Conservation (phyloP, 257 asterid species). For the Solanum ahanhuiri region DNA sequence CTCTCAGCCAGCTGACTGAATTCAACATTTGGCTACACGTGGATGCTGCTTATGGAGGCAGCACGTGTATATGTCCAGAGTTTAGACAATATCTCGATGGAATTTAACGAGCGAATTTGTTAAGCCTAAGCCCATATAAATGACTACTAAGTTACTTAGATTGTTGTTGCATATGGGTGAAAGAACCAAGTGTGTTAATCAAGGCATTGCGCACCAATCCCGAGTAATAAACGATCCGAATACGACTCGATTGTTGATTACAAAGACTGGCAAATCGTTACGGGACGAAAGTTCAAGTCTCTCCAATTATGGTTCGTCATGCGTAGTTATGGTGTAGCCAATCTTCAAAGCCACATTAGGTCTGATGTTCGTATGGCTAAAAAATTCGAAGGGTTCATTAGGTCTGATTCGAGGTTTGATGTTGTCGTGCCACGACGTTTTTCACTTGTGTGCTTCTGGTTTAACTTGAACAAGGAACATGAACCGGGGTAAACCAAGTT, state of each 20-base stretch:
- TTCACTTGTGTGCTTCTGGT: too few species aligned
- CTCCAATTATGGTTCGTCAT: too few species aligned
- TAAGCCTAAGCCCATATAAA: slow-evolving; percentile 20
- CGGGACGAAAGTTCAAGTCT: too few species aligned
- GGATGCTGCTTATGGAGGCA: slow-evolving; percentile 16
- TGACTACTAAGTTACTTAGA: slow-evolving; percentile 19
- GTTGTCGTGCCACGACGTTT: too few species aligned
- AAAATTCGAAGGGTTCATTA: too few species aligned
- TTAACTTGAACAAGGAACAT: background rate
- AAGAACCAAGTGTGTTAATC: background rate
- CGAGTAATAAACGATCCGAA: background rate
- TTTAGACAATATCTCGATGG: slow-evolving; percentile 13
- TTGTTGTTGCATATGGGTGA: slow-evolving; percentile 22
- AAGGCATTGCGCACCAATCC: slow-evolving; percentile 12
- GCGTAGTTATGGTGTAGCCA: too few species aligned
- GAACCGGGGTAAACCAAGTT: background rate
- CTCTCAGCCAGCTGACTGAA: background rate
- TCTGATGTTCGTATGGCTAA: too few species aligned
- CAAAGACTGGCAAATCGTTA: too few species aligned
- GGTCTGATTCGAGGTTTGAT: too few species aligned
- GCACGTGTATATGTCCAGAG: slow-evolving; percentile 18
- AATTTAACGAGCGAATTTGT: slow-evolving; percentile 9
- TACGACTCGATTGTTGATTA: too few species aligned
- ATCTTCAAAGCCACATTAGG: too few species aligned
- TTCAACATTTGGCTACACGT: slow-evolving; percentile 15